phyloP scores from a whole-genome alignment of 2,329 filamentous ascomycete species.

The Alternaria infectoria region DNA sequence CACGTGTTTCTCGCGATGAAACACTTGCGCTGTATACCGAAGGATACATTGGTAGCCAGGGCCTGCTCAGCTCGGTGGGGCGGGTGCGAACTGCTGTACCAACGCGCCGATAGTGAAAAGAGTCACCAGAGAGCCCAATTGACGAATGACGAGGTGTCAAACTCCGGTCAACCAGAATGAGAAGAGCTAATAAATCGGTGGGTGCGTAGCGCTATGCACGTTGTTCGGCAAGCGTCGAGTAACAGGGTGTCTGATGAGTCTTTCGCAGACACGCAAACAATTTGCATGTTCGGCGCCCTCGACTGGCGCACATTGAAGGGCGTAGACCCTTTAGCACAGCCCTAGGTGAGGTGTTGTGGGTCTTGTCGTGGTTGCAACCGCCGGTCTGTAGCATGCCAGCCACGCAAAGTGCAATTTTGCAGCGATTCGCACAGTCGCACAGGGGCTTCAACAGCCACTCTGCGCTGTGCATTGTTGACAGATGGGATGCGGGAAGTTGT shows the following conservation, averaged over 20 bases:
- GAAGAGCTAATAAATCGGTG: conserved; percentile 30
- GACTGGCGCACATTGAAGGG: conserved; percentile 16
- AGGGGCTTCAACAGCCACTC: conserved; percentile 19
- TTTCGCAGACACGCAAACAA: conserved; percentile 17
- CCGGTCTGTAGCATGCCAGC: conserved; percentile 11
- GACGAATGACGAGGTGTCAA: conserved; percentile 26
- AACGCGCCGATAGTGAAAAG: conserved; percentile 11
- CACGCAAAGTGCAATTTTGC: conserved; percentile 3
- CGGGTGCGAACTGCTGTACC: conserved; percentile 32
- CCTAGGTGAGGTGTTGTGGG: conserved; percentile 1
- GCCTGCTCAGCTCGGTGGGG: conserved; percentile 31
- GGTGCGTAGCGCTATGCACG: conserved; percentile 26
- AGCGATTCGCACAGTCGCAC: conserved; percentile 7
- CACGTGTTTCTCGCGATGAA: background rate
- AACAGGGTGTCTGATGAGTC: conserved; percentile 27
- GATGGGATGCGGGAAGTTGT: conserved; percentile 14
- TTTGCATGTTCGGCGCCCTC: conserved; percentile 6
- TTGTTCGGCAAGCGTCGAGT: conserved; percentile 22
- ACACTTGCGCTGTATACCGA: background rate
- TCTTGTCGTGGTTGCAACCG: conserved; percentile 7
- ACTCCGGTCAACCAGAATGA: conserved; percentile 44
- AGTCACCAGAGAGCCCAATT: conserved; percentile 15
- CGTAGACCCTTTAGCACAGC: conserved; percentile 8
- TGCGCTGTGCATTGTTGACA: conserved; percentile 15
- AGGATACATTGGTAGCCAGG: background rate